Conservation (phyloP, 192 early-diverging fungal genomes). For the Coemansia sp. region DNA sequence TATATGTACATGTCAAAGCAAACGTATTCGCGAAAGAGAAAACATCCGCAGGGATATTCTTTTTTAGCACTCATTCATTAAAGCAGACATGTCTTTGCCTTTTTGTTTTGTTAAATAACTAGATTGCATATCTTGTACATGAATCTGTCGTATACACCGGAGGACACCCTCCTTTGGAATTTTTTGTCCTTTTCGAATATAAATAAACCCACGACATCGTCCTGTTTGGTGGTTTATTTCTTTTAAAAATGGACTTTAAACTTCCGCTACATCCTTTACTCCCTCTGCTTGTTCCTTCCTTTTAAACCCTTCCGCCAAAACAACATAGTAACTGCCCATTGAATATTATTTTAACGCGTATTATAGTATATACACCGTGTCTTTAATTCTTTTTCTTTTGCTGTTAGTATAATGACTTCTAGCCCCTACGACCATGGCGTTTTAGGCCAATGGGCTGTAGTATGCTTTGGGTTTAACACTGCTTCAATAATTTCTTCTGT, state of each 20-base stretch:
- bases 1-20: too few species aligned
- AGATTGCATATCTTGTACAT: neutral
- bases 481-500: constrained; percentile 31
- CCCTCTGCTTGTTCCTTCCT: neutral
- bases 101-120: constrained; percentile 1
- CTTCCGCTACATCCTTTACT: too few species aligned
- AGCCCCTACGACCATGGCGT: constrained; percentile 27
- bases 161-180: neutral
- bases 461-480: constrained; percentile 43
- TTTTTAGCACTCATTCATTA: too few species aligned
- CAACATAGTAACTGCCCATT: too few species aligned
- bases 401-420: neutral
- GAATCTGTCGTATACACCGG: neutral
- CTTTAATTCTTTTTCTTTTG: neutral
- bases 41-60: too few species aligned
- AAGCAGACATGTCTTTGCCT: too few species aligned
- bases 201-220: neutral
- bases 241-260: too few species aligned
- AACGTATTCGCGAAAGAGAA: too few species aligned
- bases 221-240: neutral
- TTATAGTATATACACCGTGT: too few species aligned
- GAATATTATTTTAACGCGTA: too few species aligned
- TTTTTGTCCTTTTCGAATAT: neutral
- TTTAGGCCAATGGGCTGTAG: constrained; percentile 45
- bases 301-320: too few species aligned